Percentiles rank a stretch among this genome's conserved stretches.
Evolutionary conservation across 257 asterid species (phyloP).

Genomic region (Gardenia jasminoides): DNA sequence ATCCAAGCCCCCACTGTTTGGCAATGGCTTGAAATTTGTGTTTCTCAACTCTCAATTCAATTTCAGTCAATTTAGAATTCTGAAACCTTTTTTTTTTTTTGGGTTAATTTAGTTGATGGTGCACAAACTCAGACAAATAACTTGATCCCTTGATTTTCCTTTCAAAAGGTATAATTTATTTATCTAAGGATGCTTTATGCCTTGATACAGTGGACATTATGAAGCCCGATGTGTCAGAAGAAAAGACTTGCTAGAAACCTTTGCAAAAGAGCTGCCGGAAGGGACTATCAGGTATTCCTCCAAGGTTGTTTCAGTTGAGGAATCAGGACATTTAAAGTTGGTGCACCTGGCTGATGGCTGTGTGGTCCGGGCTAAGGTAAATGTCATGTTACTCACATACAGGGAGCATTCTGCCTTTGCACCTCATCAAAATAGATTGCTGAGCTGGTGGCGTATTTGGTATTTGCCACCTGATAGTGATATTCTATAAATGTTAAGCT

Average conservation of each 20-base stretch:
- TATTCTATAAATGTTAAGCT: background rate
- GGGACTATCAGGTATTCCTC: slow-evolving; percentile 71
- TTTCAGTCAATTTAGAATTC: background rate
- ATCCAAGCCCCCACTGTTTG: background rate
- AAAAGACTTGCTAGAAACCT: slow-evolving; percentile 51
- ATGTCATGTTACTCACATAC: background rate
- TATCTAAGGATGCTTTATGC: slow-evolving; percentile 7
- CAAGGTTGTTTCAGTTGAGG: slow-evolving; percentile 57
- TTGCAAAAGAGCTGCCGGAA: slow-evolving; percentile 63
- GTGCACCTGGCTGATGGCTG: slow-evolving; percentile 80
- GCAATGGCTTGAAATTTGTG: background rate
- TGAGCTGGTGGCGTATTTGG: background rate
- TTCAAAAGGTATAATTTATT: background rate
- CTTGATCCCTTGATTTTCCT: background rate
- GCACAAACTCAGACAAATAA: too few species aligned
- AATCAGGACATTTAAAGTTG: slow-evolving; percentile 56
- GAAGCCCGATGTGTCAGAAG: slow-evolving; percentile 66
- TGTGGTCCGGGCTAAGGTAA: slow-evolving; percentile 55
- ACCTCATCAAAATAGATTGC: background rate
- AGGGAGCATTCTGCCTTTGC: background rate
- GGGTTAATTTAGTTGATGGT: too few species aligned
- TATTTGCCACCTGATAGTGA: background rate
- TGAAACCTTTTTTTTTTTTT: background rate
- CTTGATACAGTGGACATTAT: slow-evolving; percentile 33
- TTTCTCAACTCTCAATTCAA: background rate